Conservation (phyloP, 441 rosid genomes). For the Geranium incanum region DNA sequence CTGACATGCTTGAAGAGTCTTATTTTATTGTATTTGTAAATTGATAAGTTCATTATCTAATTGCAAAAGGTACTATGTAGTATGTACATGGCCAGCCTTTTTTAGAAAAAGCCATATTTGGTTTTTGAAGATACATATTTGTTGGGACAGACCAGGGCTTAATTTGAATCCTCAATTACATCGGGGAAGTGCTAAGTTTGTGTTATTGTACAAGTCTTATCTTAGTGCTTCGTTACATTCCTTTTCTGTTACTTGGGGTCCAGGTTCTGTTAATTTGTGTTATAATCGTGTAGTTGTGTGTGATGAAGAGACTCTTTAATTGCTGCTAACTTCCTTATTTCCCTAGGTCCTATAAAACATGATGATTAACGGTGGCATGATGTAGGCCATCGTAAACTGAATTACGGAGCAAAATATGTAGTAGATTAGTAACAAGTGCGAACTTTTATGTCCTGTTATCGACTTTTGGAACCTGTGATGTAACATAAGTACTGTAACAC, state of each 20-base stretch:
- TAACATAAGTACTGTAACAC: background rate
- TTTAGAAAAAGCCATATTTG: too few relatives aligned
- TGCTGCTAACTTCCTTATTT: background rate
- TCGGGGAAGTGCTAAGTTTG: too few relatives aligned
- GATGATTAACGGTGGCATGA: background rate
- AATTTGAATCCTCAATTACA: too few relatives aligned
- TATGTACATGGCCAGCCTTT: too few relatives aligned
- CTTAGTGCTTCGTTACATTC: background rate
- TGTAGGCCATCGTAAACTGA: background rate
- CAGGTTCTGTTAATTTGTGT: too few relatives aligned
- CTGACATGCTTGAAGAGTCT: background rate
- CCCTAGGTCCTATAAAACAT: background rate
- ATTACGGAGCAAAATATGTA: background rate
- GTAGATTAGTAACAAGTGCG: background rate
- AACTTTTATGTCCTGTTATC: background rate
- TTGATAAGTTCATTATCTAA: background rate
- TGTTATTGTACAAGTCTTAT: too few relatives aligned
- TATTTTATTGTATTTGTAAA: background rate
- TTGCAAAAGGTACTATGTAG: background rate
- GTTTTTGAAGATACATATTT: too few relatives aligned
- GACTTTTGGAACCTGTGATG: background rate
- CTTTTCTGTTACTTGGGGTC: background rate
- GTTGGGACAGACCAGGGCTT: too few relatives aligned
- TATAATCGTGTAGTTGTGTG: too few relatives aligned
- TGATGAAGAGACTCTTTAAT: too few relatives aligned